Percentiles rank a stretch among this genome's conserved stretches.
These are phyloP conservation scores for Letharia columbiana DNA, from an alignment of 495 filamentous ascomycete species.

Conservation along the genomic window DNA sequence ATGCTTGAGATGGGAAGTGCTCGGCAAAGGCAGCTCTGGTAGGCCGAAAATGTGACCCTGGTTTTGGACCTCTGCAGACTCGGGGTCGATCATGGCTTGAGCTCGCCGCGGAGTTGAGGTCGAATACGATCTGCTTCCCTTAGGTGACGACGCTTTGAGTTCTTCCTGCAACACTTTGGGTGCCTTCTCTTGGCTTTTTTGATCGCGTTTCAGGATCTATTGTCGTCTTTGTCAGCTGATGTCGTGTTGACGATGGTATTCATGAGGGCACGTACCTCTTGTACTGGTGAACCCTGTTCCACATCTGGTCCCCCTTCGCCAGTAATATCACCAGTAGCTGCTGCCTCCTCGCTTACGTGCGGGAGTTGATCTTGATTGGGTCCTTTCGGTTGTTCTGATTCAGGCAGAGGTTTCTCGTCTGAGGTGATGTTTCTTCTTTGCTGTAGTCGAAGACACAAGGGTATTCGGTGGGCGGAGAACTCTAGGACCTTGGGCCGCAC, in stretches of 20 bases:
- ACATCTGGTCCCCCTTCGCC: constrained; percentile 49
- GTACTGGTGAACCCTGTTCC: constrained; percentile 55
- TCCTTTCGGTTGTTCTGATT: constrained; percentile 32
- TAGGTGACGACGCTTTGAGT: constrained; percentile 32
- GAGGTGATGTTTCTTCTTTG: constrained; percentile 24
- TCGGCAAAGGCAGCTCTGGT: constrained; percentile 54
- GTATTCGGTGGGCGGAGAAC: not conserved
- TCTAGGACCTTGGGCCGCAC: not conserved
- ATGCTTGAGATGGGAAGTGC: constrained; percentile 48
- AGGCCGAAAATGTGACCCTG: constrained; percentile 65
- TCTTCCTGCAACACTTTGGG: constrained; percentile 61
- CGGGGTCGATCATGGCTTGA: constrained; percentile 35
- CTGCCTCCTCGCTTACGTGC: constrained; percentile 58
- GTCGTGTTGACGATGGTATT: constrained; percentile 8
- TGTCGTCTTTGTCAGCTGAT: constrained; percentile 12
- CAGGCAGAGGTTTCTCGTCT: constrained; percentile 37
- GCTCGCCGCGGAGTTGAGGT: constrained; percentile 39
- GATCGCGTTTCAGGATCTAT: constrained; percentile 58
- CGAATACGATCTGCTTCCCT: constrained; percentile 50
- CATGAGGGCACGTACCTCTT: constrained; percentile 44
- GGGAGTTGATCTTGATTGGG: constrained; percentile 49
- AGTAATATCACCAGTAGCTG: constrained; percentile 46
- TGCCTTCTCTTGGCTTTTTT: constrained; percentile 52
- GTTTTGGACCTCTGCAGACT: constrained; percentile 28
- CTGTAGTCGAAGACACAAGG: constrained; percentile 19